Evolutionary conservation across 306 rosid genomes (phyloP), one percentile per base, ranked within the genome.

Genomic region (Astragalus membranaceus): DNA sequence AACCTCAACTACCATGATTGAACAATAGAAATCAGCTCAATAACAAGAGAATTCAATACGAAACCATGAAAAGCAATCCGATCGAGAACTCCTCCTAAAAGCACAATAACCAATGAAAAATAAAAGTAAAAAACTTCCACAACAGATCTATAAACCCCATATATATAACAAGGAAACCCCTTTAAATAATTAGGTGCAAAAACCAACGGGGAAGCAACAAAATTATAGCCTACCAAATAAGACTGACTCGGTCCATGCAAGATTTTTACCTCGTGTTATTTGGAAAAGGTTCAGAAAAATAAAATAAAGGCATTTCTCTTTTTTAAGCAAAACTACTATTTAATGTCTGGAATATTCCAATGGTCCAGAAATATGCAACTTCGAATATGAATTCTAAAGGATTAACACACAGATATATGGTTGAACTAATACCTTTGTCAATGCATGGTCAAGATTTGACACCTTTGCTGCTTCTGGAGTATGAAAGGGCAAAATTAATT

Each of bases 391-490:
- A 42, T 35, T 49, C 48, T 43, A 59, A 67, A 63, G 68, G 36
- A 7, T 42, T 51, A 43, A 59, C 26, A 50, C 41, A 69, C 39
- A 75, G 26, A 56, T 30, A 61, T 36, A 23, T 35, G 64, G 70
- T 59, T 75, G 69, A 78, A 64, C 49, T 20, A 33, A 73, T 78
- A 90, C 98, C 98, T 90, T 83, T 23, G 88, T 78, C 85, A 93
- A 70, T 59, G 74, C 78, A 14, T 80, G 70, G 77, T 88, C 88
- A 51, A 93, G 70, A 66, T 72, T 74, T 14, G 92, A 93, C 63
- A 93, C 88, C 85, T 87, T 85, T 64, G 73, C 76, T 56, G 96
- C 83, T 70, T 87, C 96, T 66, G 81, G 59, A 51, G 86, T 74
- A 75, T 16, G 79, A 47, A 76, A 73, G n/a, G n/a, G n/a, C n/a